phyloP scores from a whole-genome alignment of 805 yeast genomes.

The Metschnikowia reukaufii region DNA sequence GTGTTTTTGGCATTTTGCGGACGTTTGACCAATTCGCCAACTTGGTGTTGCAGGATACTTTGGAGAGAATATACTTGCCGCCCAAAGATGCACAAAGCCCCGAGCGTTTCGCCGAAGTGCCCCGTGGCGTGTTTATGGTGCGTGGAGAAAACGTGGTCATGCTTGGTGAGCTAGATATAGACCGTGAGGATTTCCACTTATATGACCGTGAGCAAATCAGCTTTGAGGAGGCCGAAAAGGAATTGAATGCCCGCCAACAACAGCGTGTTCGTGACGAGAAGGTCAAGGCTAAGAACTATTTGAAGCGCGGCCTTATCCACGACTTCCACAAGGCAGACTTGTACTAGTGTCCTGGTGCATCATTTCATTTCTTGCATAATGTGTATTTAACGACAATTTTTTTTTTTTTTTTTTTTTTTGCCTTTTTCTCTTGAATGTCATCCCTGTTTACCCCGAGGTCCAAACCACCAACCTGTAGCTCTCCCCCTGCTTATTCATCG shows the following conservation, averaged over 20 bases:
- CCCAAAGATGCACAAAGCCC: conserved; percentile 37
- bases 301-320: conserved; percentile 54
- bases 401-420: conserved; percentile 1
- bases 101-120: conserved; percentile 67
- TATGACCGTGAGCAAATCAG: conserved; percentile 55
- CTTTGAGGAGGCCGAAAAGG: conserved; percentile 59
- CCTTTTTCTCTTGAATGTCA: not conserved
- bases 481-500: not conserved
- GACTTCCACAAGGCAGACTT: conserved; percentile 57
- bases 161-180: conserved; percentile 92
- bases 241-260: conserved; percentile 31
- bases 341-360: conserved; percentile 35
- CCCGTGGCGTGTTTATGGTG: conserved; percentile 78
- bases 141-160: conserved; percentile 96
- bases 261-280: conserved; percentile 42
- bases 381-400: conserved; percentile 13
- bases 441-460: too few relatives aligned
- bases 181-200: conserved; percentile 72
- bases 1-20: conserved; percentile 83
- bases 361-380: conserved; percentile 18
- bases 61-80: conserved; percentile 74
- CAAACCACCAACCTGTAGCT: not conserved
- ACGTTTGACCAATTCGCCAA: conserved; percentile 96
- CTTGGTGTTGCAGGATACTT: conserved; percentile 85
- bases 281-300: conserved; percentile 47